Evolutionary conservation across 164 flowering plant species (phyloP).

Genomic region (Platanus orientalis): DNA sequence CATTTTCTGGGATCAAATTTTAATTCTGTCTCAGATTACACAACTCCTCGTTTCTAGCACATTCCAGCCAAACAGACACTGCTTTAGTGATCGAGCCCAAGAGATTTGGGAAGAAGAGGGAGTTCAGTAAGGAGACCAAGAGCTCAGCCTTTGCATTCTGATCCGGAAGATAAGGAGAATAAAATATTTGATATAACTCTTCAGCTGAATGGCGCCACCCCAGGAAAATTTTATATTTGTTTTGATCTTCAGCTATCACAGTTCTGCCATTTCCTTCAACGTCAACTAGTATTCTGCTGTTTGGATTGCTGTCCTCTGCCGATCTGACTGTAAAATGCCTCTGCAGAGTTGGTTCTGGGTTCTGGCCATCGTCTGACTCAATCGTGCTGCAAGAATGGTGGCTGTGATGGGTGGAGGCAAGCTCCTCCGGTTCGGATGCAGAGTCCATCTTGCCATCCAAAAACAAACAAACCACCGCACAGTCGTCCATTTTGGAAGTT

Average conservation of each 20-base stretch:
- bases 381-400: constrained; percentile 48
- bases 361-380: constrained; percentile 76
- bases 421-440: constrained; percentile 74
- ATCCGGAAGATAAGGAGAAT: too few relatives aligned
- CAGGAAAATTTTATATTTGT: too few relatives aligned
- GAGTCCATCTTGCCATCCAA: constrained; percentile 80
- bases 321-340: constrained; percentile 73
- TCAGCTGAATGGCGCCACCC: too few relatives aligned
- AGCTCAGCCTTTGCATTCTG: too few relatives aligned
- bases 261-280: constrained; percentile 30
- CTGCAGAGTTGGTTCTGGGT: constrained; percentile 59
- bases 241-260: constrained; percentile 46
- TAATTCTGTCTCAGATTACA: too few relatives aligned
- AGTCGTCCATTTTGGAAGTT: constrained; percentile 93
- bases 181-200: too few relatives aligned
- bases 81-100: too few relatives aligned
- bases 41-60: too few relatives aligned
- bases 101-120: too few relatives aligned
- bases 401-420: constrained; percentile 57
- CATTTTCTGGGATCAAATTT: too few relatives aligned
- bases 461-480: constrained; percentile 85
- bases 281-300: constrained; percentile 22
- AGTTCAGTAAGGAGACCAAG: too few relatives aligned
- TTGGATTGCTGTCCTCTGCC: constrained; percentile 40
- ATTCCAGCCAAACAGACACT: too few relatives aligned